Evolutionary conservation across 192 early-diverging fungal species (phyloP), one percentile per base, ranked within the genome.

Genomic region (Geosiphon pyriformis): DNA sequence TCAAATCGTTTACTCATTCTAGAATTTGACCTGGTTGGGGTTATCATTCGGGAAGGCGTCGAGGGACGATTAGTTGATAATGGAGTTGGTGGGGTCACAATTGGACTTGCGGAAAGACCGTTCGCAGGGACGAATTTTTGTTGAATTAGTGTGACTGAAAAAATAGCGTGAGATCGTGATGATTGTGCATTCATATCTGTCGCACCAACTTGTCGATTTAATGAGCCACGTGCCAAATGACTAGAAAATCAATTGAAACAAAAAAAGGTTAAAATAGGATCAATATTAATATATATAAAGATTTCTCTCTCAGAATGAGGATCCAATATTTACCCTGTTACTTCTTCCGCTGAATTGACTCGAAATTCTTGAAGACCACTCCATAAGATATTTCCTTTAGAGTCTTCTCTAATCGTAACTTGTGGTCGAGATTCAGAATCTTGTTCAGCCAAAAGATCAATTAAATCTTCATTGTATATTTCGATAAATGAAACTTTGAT

Each of bases 171-270:
- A 29, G 93, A 95, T 51, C 95, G 79, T 23, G 93, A 95, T 1
- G 93, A 95, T 53, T 90, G 79, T 47, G 88, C 91, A 77, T 99
- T 99, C 96, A 98, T 97, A 47, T 95, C 91, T 26, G 97, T 99
- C n/a, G 94, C 83, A 30, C 92, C 89, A 0, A 95, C 97, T 53
- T 90, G 90, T 53, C 96, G 81, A 47, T 87, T 85, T 53, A 80
- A 79, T 12, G 88, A 87, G 34, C 93, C 94, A 61, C 81, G 79
- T 12, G 80, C 71, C 15, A 94, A 79, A 59, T 86, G 70, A 7
- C 72, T 81, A 51, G 23, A 33, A 4, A 50, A 60, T 23, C 11
- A 59, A 23, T 22, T 35, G 25, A 20, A 22, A 60, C 23, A 31
- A 37, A 7, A 60, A 37, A 22, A 53, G 22, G 3, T 59, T 12